These are phyloP conservation scores for Fusarium sp. DNA, from an alignment of 2,329 filamentous ascomycete genomes.

Conservation along the genomic window DNA sequence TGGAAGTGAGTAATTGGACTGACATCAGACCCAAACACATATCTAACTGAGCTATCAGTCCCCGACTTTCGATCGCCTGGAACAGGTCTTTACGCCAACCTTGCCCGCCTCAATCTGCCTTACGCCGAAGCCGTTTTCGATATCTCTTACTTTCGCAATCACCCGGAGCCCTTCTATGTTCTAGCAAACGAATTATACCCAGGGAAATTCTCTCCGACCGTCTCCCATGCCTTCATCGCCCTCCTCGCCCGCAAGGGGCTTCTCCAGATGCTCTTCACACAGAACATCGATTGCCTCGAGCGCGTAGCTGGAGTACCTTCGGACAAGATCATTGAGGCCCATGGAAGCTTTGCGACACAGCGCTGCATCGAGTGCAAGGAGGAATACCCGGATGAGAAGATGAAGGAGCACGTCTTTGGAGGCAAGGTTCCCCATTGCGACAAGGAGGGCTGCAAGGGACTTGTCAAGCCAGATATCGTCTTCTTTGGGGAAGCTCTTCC, in stretches of 20 bases:
- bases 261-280: slow-evolving; percentile 88
- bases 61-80: slow-evolving; percentile 95
- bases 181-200: slow-evolving; percentile 93
- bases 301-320: slow-evolving; percentile 82
- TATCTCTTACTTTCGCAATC: slow-evolving; percentile 83
- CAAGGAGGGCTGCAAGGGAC: slow-evolving; percentile 69
- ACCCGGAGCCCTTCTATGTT: slow-evolving; percentile 90
- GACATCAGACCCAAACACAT: background rate
- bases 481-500: slow-evolving; percentile 83
- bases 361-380: slow-evolving; percentile 87
- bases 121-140: slow-evolving; percentile 95
- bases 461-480: slow-evolving; percentile 94
- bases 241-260: slow-evolving; percentile 81
- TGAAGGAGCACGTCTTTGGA: slow-evolving; percentile 72
- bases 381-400: slow-evolving; percentile 74
- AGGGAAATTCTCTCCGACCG: slow-evolving; percentile 85
- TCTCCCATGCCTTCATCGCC: slow-evolving; percentile 88
- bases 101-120: slow-evolving; percentile 84
- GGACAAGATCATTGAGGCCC: slow-evolving; percentile 87
- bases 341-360: slow-evolving; percentile 93
- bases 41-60: slow-evolving; percentile 59
- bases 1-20: slow-evolving; percentile 57
- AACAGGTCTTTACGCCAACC: slow-evolving; percentile 92
- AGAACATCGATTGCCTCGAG: slow-evolving; percentile 98
- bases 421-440: slow-evolving; percentile 76